These are phyloP conservation scores for Phellopilus nigrolimitatus DNA, from an alignment of 1,284 basidiomycete species.

Conservation along the genomic window DNA sequence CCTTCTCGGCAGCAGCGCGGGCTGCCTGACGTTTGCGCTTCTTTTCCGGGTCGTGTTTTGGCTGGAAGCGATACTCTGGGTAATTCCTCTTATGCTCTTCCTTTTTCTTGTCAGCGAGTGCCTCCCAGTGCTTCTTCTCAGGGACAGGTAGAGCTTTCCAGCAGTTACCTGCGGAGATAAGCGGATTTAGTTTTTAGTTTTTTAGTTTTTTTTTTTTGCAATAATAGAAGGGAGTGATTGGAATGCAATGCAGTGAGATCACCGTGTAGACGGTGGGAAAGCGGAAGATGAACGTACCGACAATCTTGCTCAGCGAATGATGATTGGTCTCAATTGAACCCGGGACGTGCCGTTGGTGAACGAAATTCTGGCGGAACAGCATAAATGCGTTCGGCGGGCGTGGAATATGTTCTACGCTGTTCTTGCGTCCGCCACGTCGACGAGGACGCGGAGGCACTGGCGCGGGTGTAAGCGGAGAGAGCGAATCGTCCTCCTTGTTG, in stretches of 20 bases:
- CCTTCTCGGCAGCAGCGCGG: slow-evolving; percentile 27
- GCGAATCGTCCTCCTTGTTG: neutral
- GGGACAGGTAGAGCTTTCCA: slow-evolving; percentile 62
- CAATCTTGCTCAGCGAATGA: slow-evolving; percentile 70
- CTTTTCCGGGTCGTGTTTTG: slow-evolving; percentile 52
- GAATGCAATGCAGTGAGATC: neutral
- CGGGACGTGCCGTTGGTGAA: slow-evolving; percentile 75
- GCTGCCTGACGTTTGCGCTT: slow-evolving; percentile 21
- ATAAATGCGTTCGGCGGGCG: slow-evolving; percentile 92
- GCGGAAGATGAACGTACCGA: slow-evolving; percentile 40
- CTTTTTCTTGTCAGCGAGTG: slow-evolving; percentile 60
- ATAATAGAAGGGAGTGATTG: too few species aligned
- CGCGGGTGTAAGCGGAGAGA: slow-evolving; percentile 2
- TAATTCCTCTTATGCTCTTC: slow-evolving; percentile 57
- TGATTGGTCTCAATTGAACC: slow-evolving; percentile 81
- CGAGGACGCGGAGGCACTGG: slow-evolving; percentile 6
- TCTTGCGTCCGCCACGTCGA: slow-evolving; percentile 15
- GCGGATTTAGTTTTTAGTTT: too few species aligned
- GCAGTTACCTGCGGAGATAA: slow-evolving; percentile 46
- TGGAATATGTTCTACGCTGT: slow-evolving; percentile 68
- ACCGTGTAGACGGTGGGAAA: neutral
- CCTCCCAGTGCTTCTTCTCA: slow-evolving; percentile 65
- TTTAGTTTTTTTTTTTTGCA: too few species aligned
- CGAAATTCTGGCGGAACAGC: slow-evolving; percentile 87
- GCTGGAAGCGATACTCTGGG: slow-evolving; percentile 68